Percentiles rank a stretch among this genome's conserved stretches.
Evolutionary conservation across 2,329 filamentous ascomycete genomes (phyloP).

Genomic region (Trichophaea hybrida): DNA sequence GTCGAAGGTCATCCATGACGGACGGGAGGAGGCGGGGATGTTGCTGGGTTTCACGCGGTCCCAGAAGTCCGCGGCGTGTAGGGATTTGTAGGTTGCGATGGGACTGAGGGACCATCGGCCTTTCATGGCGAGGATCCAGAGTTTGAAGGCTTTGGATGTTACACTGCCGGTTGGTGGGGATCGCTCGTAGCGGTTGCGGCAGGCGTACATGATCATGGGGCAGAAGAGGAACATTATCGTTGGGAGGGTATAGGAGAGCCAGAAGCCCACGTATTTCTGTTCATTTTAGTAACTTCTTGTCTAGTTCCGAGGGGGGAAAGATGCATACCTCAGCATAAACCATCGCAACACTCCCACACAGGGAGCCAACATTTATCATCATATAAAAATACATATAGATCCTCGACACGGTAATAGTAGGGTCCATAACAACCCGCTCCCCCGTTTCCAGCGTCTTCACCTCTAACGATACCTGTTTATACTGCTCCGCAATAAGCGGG

Average conservation of each 20-base stretch:
- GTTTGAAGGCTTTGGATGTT: conserved; percentile 48
- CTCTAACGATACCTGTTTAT: conserved; percentile 43
- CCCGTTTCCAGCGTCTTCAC: conserved; percentile 44
- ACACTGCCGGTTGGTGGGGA: conserved; percentile 58
- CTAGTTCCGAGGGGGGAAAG: conserved; percentile 27
- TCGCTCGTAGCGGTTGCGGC: conserved; percentile 48
- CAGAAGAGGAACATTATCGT: conserved; percentile 50
- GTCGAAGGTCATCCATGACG: conserved; percentile 66
- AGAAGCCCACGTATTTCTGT: conserved; percentile 60
- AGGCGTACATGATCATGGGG: conserved; percentile 45
- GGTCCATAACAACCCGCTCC: conserved; percentile 56
- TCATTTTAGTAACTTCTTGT: neutral
- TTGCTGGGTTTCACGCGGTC: conserved; percentile 53
- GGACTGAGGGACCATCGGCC: conserved; percentile 49
- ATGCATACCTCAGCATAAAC: conserved; percentile 19
- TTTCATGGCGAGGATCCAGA: conserved; percentile 48
- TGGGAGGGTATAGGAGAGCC: conserved; percentile 54
- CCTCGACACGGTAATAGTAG: conserved; percentile 50
- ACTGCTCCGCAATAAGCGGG: conserved; percentile 57
- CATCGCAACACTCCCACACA: neutral
- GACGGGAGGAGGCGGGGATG: conserved; percentile 42
- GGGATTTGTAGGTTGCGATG: conserved; percentile 41
- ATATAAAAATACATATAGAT: conserved; percentile 60
- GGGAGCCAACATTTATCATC: conserved; percentile 52
- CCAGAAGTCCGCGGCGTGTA: conserved; percentile 48